phyloP scores from a whole-genome alignment of 2,329 filamentous ascomycete species.

The Pestalotiopsis sp. region DNA sequence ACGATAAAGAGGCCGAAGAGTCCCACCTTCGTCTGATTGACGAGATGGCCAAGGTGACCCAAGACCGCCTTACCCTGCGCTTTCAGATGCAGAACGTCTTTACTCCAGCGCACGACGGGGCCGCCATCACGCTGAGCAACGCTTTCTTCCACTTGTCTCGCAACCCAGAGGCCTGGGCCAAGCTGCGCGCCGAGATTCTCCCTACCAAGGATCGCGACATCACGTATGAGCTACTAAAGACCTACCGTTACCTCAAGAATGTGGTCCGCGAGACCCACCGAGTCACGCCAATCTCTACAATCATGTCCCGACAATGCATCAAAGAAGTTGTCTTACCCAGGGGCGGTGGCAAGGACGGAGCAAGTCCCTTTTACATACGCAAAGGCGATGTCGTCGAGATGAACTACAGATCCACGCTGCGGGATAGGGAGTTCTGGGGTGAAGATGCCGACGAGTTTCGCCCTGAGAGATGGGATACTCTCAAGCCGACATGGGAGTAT shows the following conservation, averaged over 20 bases:
- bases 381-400: conserved; percentile 18
- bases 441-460: conserved; percentile 22
- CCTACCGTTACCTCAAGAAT: background rate
- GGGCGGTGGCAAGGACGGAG: conserved; percentile 18
- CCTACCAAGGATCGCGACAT: conserved; percentile 10
- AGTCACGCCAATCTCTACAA: background rate
- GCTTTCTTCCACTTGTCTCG: conserved; percentile 6
- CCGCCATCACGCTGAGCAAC: conserved; percentile 23
- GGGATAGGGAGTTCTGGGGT: conserved; percentile 22
- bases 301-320: conserved; percentile 21
- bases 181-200: conserved; percentile 1
- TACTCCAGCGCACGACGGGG: conserved; percentile 27
- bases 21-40: conserved; percentile 19
- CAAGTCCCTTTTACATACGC: conserved; percentile 16
- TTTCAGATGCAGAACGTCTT: conserved; percentile 30
- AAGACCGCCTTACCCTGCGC: conserved; percentile 21
- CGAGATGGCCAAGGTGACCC: conserved; percentile 22
- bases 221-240: conserved; percentile 11
- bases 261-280: conserved; percentile 20
- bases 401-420: conserved; percentile 20
- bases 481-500: conserved; percentile 50
- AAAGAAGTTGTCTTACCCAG: conserved; percentile 16
- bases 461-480: conserved; percentile 29
- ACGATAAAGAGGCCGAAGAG: background rate
- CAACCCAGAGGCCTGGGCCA: conserved; percentile 9